A percentile compares a stretch with the other conserved stretches of the same genome.
Conservation (phyloP, 768 basidiomycete genomes). For the Hygrocybe punicea region DNA sequence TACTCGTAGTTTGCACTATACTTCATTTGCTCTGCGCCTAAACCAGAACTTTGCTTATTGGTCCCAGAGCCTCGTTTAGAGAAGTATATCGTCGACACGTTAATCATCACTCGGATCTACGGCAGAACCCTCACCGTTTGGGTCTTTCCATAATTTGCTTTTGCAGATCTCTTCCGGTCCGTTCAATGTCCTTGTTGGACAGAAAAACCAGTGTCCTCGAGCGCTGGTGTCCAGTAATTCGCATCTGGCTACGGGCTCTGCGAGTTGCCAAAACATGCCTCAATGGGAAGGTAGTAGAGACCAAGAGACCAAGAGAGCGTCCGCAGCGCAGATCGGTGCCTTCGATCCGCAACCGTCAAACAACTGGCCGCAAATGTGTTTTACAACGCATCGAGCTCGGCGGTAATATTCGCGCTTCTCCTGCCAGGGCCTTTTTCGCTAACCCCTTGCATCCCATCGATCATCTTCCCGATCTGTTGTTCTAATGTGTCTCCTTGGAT, state of each 20-base stretch:
- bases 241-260: too few relatives aligned
- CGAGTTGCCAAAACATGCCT: too few relatives aligned
- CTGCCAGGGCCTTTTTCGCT: too few relatives aligned
- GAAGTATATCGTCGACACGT: neutral
- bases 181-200: neutral
- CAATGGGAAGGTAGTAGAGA: neutral
- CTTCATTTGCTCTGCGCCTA: too few relatives aligned
- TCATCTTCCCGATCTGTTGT: too few relatives aligned
- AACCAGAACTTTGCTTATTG: too few relatives aligned
- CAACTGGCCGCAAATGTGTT: too few relatives aligned
- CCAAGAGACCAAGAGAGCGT: neutral
- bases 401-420: too few relatives aligned
- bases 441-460: too few relatives aligned
- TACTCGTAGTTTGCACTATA: too few relatives aligned
- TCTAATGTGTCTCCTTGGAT: too few relatives aligned
- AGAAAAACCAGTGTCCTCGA: neutral
- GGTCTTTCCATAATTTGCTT: neutral
- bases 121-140: neutral
- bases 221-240: neutral
- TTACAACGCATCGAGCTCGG: too few relatives aligned
- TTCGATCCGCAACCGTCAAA: neutral
- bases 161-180: neutral
- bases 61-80: neutral
- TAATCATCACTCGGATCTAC: conserved; percentile 2
- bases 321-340: conserved; percentile 1